Conservation (phyloP, 495 filamentous ascomycete species). For the Tuber umbilicatum region DNA sequence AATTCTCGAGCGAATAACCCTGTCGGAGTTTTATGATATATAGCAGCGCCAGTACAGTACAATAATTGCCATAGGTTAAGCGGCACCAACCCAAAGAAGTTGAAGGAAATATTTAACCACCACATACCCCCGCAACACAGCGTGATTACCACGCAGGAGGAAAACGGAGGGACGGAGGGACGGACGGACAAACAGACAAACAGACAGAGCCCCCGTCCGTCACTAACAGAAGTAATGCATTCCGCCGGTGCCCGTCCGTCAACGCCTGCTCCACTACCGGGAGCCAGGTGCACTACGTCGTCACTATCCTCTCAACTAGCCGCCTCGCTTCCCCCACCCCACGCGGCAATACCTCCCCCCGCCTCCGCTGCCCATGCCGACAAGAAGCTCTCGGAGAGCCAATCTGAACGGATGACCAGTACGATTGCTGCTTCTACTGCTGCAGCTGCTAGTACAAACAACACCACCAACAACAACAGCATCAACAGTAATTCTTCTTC, state of each 20-base stretch:
- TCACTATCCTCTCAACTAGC: conserved; percentile 37
- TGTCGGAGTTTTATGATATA: background rate
- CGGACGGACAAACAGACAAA: too few species aligned
- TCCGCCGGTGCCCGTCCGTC: conserved; percentile 10
- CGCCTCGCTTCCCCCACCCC: conserved; percentile 14
- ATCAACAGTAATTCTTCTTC: background rate
- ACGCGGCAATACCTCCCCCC: conserved; percentile 12
- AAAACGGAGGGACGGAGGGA: background rate
- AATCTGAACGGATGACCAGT: background rate
- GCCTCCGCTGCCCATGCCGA: conserved; percentile 8
- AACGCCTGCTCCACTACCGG: conserved; percentile 10
- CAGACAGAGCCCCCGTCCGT: background rate
- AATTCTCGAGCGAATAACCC: background rate
- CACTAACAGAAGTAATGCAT: conserved; percentile 27
- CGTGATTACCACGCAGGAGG: background rate
- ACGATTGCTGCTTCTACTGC: background rate
- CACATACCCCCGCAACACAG: background rate
- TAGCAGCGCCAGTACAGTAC: background rate
- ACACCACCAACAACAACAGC: conserved; percentile 13
- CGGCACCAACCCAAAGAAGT: background rate
- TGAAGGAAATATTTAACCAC: background rate
- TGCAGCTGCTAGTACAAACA: conserved; percentile 8
- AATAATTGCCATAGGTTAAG: background rate
- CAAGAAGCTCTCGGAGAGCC: conserved; percentile 2
- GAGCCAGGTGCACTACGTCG: conserved; percentile 23